Base-by-base conservation (phyloP, 179 eudicot genomes). In the Vitellaria paradoxa region DNA sequence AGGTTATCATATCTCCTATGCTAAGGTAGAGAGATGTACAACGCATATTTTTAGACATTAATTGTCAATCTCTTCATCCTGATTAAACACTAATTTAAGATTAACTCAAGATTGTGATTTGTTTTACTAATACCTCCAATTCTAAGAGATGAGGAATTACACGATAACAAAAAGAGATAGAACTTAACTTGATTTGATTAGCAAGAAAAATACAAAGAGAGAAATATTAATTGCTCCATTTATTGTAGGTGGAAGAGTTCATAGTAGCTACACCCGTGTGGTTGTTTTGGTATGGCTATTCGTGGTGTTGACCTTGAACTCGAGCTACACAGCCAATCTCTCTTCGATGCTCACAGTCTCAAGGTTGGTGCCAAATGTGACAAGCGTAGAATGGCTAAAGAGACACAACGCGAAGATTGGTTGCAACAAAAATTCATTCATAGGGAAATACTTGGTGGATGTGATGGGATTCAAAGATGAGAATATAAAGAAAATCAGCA, bases 331-430 rank as follows among this genome's bases (percentile, higher is more conserved):
- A 0, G 85, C 89, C 8, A 81, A 68, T 68, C 82, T 86, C 17
- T 65, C 85, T n/a, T 84, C 89, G 61, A 78, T 80, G 80, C 86
- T 87, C 65, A 87, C 87, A 0, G 78, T 84, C 40, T 82, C 80
- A 9, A 21, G 69, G 66, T 61, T 84, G 7, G 77, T 70, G 66
- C 82, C 83, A 1, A 81, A 64, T 47, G 76, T 80, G 53, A 87
- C 67, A 70, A 75, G 80, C 24, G 20, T 82, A 3, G 70, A 65
- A 13, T 68, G 76, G 83, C 37, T 87, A 65, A 65, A 10, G 50
- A 73, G 30, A 49, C 79, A 72, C 12, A 79, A 87, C 61, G 76
- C 88, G 0, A 42, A 9, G 21, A 75, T 87, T 30, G 90, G 85
- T 6, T 85, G 86, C 40, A 84, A 83, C 64, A 80, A 81, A 12